phyloP scores from a whole-genome alignment of 2,329 filamentous ascomycete species.

The Phaeoacremonium minimum region DNA sequence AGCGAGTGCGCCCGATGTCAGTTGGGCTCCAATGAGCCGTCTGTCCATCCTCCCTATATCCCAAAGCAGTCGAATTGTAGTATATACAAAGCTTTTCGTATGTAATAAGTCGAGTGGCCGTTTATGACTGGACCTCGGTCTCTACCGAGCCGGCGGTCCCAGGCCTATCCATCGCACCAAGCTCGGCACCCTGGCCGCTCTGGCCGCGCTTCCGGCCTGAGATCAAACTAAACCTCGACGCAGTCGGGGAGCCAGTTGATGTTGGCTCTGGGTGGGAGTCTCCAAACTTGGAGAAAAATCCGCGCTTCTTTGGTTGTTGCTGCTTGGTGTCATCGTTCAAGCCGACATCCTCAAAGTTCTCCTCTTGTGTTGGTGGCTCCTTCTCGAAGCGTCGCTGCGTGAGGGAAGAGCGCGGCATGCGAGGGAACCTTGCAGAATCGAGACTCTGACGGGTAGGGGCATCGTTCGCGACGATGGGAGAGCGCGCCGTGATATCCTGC shows the following conservation, averaged over 20 bases:
- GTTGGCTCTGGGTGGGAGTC: conserved; percentile 40
- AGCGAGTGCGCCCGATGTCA: too few species aligned
- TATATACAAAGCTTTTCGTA: too few species aligned
- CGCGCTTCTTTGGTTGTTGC: conserved; percentile 55
- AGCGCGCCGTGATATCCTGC: conserved; percentile 86
- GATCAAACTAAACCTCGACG: conserved; percentile 57
- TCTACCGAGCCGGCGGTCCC: conserved; percentile 14
- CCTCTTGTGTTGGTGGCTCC: conserved; percentile 66
- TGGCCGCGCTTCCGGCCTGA: conserved; percentile 69
- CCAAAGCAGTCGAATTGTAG: too few species aligned
- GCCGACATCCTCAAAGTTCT: conserved; percentile 86
- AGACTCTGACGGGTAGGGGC: conserved; percentile 66
- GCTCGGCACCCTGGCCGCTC: conserved; percentile 66
- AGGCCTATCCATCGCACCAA: conserved; percentile 56
- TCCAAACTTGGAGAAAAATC: conserved; percentile 78
- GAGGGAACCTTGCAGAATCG: conserved; percentile 66
- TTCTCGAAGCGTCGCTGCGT: conserved; percentile 53
- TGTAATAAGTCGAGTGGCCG: too few species aligned
- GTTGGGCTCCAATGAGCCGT: too few species aligned
- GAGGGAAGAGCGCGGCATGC: conserved; percentile 58
- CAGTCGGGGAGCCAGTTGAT: conserved; percentile 28
- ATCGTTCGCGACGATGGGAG: conserved; percentile 63
- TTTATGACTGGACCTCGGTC: conserved; percentile 8
- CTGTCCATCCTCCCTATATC: too few species aligned
- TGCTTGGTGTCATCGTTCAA: conserved; percentile 72